Percentiles rank a stretch among this genome's conserved stretches.
Conservation (phyloP, 108 stramenopile genomes). For the Aurantiochytrium sp. region DNA sequence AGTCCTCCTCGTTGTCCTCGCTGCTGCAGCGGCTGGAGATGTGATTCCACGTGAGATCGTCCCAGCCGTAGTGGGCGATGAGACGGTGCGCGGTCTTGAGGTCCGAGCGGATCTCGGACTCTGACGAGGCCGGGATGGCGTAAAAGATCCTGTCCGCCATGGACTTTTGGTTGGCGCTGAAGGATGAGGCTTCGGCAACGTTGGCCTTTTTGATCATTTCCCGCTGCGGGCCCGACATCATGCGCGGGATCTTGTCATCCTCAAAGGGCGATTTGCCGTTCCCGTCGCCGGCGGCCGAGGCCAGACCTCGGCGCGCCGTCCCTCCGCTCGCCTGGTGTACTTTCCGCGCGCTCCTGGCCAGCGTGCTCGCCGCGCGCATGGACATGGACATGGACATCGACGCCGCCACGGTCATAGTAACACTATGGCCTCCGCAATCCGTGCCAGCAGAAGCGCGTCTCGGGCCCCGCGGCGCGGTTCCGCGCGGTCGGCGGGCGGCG, state of each 20-base stretch:
- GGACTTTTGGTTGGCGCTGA: background rate
- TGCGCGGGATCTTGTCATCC: background rate
- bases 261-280: background rate
- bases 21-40: background rate
- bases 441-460: no score
- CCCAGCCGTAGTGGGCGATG: background rate
- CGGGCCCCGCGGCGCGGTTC: no score
- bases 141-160: slow-evolving; percentile 26
- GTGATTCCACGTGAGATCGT: slow-evolving; percentile 25
- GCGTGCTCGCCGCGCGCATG: no score
- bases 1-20: background rate
- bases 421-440: no score
- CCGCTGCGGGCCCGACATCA: slow-evolving; percentile 4
- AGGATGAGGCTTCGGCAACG: background rate
- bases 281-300: no score
- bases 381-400: no score
- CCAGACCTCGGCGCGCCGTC: no score
- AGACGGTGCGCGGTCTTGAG: slow-evolving; percentile 24
- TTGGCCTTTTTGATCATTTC: slow-evolving; percentile 22
- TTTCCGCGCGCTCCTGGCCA: no score
- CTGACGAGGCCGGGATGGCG: background rate
- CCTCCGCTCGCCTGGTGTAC: no score
- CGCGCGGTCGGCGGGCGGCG: no score
- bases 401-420: no score
- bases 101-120: slow-evolving; percentile 21